Conservation (phyloP, 1,284 basidiomycete genomes). For the Pseudozyma pruni region DNA sequence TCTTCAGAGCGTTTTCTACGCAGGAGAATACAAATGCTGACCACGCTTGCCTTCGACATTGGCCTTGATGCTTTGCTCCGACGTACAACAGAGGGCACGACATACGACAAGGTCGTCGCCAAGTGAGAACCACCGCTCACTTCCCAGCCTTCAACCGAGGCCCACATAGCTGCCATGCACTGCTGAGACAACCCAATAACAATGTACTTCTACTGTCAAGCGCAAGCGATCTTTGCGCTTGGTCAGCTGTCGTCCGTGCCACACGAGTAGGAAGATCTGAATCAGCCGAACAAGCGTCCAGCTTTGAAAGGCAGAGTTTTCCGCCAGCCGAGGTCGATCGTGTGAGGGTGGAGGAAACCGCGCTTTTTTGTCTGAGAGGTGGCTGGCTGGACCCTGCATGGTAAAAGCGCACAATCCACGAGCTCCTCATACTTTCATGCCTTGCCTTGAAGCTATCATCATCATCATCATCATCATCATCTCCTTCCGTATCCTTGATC, state of each 20-base stretch:
- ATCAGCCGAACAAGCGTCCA: too few relatives aligned
- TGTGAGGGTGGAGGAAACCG: neutral
- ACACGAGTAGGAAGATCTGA: too few relatives aligned
- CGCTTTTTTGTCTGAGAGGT: neutral
- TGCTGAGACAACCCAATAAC: too few relatives aligned
- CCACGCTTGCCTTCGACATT: too few relatives aligned
- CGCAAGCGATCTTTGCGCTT: too few relatives aligned
- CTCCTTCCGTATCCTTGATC: too few relatives aligned
- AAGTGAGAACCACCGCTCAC: slow-evolving; percentile 14
- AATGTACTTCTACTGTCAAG: too few relatives aligned
- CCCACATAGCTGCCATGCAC: too few relatives aligned
- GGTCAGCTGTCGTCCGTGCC: neutral
- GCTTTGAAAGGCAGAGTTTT: too few relatives aligned
- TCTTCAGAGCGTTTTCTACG: neutral
- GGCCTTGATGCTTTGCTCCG: too few relatives aligned
- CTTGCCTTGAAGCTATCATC: neutral
- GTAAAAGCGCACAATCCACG: slow-evolving; percentile 5
- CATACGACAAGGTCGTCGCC: slow-evolving; percentile 60
- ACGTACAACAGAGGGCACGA: slow-evolving; percentile 46
- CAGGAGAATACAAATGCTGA: neutral
- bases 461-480: neutral
- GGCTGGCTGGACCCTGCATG: slow-evolving; percentile 20
- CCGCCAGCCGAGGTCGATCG: too few relatives aligned
- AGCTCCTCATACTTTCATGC: neutral
- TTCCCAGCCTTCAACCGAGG: neutral